Conservation (phyloP, 768 basidiomycete genomes). For the Panaeolus cyanescens region DNA sequence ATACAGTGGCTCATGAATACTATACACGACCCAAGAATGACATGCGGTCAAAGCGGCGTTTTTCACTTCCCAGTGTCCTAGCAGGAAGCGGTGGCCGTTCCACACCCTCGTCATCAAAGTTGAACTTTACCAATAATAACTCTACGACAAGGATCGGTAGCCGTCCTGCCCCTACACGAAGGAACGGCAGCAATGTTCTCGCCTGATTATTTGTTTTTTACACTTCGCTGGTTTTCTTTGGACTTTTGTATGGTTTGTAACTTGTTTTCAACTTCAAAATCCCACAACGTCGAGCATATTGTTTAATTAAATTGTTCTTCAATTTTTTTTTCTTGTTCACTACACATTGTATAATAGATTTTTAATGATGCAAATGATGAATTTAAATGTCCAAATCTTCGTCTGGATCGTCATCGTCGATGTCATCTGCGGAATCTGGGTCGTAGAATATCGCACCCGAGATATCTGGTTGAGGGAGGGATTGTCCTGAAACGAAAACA, state of each 20-base stretch:
- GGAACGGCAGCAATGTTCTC: neutral
- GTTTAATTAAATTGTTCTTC: neutral
- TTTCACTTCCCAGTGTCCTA: constrained; percentile 31
- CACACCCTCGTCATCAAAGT: constrained; percentile 12
- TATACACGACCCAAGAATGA: constrained; percentile 32
- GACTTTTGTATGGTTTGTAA: neutral
- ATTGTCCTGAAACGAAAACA: neutral
- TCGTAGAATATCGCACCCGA: constrained; percentile 76
- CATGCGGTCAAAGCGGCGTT: constrained; percentile 37
- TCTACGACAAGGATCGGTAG: neutral
- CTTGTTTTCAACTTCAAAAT: neutral
- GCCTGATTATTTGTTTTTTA: neutral
- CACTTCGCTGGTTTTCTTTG: neutral
- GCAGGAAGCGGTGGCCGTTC: constrained; percentile 18
- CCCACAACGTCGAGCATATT: neutral
- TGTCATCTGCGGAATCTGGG: constrained; percentile 91
- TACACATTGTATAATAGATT: neutral
- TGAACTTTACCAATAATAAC: constrained; percentile 6
- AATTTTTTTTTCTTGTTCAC: neutral
- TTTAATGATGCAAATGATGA: neutral
- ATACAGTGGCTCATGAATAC: constrained; percentile 16
- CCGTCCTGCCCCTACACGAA: neutral
- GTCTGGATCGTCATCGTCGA: constrained; percentile 96
- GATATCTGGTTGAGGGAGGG: constrained; percentile 4
- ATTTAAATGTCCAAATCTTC: constrained; percentile 85